A percentile compares a stretch with the other conserved stretches of the same genome.
These are phyloP conservation scores for Noccaea bulbosa DNA, from an alignment of 345 rosid species.

Conservation along the genomic window DNA sequence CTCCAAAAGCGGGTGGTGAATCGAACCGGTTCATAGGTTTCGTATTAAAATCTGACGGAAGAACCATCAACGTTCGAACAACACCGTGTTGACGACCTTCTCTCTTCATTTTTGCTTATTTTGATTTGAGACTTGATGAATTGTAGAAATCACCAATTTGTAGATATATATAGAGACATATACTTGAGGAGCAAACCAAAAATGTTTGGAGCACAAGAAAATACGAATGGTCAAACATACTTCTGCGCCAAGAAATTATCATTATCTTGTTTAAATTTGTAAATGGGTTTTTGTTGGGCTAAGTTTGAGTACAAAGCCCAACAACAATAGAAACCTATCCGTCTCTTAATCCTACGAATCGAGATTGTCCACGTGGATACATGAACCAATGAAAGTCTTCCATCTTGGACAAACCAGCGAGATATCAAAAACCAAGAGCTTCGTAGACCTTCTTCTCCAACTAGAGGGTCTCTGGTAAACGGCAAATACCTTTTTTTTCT, in stretches of 20 bases:
- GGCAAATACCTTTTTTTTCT: slow-evolving; percentile 3
- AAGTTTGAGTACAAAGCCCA: no score
- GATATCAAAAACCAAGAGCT: neutral
- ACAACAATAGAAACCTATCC: no score
- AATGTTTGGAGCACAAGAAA: slow-evolving; percentile 34
- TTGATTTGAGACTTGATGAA: slow-evolving; percentile 23
- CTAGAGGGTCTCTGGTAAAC: slow-evolving; percentile 28
- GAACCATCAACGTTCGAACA: slow-evolving; percentile 26
- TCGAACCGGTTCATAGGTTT: slow-evolving; percentile 16
- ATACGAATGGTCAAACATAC: slow-evolving; percentile 24
- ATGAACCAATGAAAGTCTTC: neutral
- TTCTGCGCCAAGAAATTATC: slow-evolving; percentile 14
- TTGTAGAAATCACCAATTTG: neutral
- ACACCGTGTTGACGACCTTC: slow-evolving; percentile 41
- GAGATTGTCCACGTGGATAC: neutral
- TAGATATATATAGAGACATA: slow-evolving; percentile 17
- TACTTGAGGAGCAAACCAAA: neutral
- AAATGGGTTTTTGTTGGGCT: no score
- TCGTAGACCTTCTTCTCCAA: slow-evolving; percentile 17
- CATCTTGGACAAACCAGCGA: slow-evolving; percentile 13
- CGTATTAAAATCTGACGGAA: neutral
- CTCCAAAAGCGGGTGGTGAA: slow-evolving; percentile 25
- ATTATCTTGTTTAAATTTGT: neutral
- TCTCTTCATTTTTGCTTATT: slow-evolving; percentile 31
- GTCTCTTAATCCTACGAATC: neutral